Evolutionary conservation across 805 yeast genomes (phyloP).

Genomic region (Wickerhamiella sorbophila): DNA sequence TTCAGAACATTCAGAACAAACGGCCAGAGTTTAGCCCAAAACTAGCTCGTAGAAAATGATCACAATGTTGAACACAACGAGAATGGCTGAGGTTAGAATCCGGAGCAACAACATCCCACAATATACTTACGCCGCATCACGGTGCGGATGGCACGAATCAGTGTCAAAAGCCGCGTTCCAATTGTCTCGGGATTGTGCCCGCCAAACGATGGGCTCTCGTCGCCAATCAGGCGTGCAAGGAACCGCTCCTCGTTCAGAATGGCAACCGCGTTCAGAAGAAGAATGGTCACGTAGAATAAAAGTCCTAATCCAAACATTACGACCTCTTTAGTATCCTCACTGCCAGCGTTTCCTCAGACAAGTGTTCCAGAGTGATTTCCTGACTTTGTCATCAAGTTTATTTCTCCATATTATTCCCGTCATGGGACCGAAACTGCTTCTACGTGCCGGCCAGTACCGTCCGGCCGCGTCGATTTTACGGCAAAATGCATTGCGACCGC

Average conservation of each 20-base stretch:
- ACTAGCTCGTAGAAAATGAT: constrained; percentile 59
- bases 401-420: too few relatives aligned
- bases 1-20: too few relatives aligned
- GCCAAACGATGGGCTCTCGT: constrained; percentile 33
- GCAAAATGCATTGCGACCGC: not conserved
- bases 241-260: constrained; percentile 70
- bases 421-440: not conserved
- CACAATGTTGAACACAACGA: constrained; percentile 49
- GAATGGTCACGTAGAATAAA: constrained; percentile 24
- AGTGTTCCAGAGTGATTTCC: not conserved
- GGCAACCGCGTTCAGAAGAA: constrained; percentile 61
- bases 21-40: constrained; percentile 53
- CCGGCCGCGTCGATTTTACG: not conserved
- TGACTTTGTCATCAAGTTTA: not conserved
- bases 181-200: constrained; percentile 32
- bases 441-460: not conserved
- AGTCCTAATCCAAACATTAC: constrained; percentile 28
- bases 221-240: constrained; percentile 43
- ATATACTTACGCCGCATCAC: constrained; percentile 47
- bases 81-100: constrained; percentile 34
- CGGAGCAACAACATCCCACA: not conserved
- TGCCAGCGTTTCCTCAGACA: too few relatives aligned
- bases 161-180: constrained; percentile 43
- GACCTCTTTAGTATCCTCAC: too few relatives aligned
- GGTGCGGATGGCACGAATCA: constrained; percentile 63